Base-by-base conservation (phyloP, 1,284 basidiomycete species). In the Ustilago bromivora region DNA sequence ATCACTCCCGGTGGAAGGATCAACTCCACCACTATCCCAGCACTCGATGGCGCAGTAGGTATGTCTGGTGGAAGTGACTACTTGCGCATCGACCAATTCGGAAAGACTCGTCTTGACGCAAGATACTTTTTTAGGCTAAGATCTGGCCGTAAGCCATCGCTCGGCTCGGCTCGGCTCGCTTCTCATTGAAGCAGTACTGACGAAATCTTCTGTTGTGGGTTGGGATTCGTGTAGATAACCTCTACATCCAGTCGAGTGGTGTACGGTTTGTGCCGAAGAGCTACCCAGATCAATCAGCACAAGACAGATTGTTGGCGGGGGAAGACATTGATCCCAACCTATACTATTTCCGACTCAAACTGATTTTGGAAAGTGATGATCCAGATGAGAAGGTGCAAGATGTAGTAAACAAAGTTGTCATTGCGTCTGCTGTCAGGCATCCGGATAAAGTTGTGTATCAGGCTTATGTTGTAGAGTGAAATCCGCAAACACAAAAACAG, bases 91-190 rank as follows among this genome's bases (percentile, higher is more conserved):
- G 73, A 71, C 32, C 32, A 7, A 1, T 59, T 66, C 6, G 73
- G 69, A 3, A 71, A 72, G 40, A 69, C 74, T 6, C 58, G 74
- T 3, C 55, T 76, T 0, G 74, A 76, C 41, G 74, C 74, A 6
- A n/a, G 74, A 1, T 76, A 69, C 57, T 66, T 72, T 47, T 76
- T 76, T 66, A 41, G 53, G 13, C 56, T 72, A 12, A 68, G 62
- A 36, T 41, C 31, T 13, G 68, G 73, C 46, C 73, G 52, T 66
- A 68, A 58, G 60, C 62, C 6, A 6, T 19, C 43, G 9, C 56
- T 32, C 41, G 15, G 5, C 12, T 3, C 35, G 35, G 8, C 43
- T 31, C 40, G 17, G 19, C 19, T 43, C 51, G 23, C 58, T 11
- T 41, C 2, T 3, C 3, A 17, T 41, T 11, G 40, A 13, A 8